Base-by-base conservation (phyloP, 257 asterid genomes). In the Verbascum thapsus region DNA sequence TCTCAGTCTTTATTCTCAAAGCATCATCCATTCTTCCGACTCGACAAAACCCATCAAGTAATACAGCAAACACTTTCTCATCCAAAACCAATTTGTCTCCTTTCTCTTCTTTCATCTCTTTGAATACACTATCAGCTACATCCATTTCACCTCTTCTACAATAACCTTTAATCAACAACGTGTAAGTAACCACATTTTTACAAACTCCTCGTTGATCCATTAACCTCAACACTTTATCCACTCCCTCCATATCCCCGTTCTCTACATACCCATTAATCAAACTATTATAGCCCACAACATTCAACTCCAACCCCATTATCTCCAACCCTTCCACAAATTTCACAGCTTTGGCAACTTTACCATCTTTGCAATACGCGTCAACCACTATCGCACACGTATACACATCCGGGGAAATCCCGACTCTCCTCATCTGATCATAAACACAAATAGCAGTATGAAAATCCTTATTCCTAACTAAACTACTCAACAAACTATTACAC, bases 21-120 rank as follows among this genome's bases (percentile, higher is more conserved):
- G 96, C 96, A 53, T 84, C 97, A 8, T 80, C 85, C 79, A 90
- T 74, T 78, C 78, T 89, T n/a, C 97, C 99, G 23, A 63, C 76
- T 32, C 73, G 84, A 73, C 95, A 87, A 73, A 77, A 85, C 68
- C 95, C 99, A 69, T 85, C 85, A 65, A 94, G 58, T 32, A 92
- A 74, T 50, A 82, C 94, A 5, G 95, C 94, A 69, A 77, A 87
- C 16, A 74, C 85, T 75, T 76, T 83, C 23, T 69, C 88, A 79
- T 94, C 99, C 80, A 81, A 74, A 64, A 72, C 67, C 58, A 77
- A 68, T 1, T 17, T 22, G 17, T 61, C 73, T 6, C 67, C 75
- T 49, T 50, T 55, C 70, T 67, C 81, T 18, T 59, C 84, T 71
- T 78, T 85, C 90, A 94, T 76, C 67, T 23, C 76, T 71, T 49